Conservation (phyloP, 106 monocot genomes). For the Acanthochlamys bracteata region DNA sequence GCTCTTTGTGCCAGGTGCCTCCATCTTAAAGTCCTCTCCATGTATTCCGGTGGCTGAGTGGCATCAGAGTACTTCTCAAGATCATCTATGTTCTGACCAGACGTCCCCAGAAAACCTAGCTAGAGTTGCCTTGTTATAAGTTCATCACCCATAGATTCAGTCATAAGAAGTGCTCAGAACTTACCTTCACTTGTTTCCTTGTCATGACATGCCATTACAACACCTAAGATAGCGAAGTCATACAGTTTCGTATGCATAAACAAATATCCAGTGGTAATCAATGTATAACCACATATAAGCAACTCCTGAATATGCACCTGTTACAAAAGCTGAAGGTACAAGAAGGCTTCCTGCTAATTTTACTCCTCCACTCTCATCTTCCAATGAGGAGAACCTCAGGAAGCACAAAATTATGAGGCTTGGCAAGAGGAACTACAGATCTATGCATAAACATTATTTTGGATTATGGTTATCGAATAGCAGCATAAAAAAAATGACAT, state of each 20-base stretch:
- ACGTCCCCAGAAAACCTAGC: constrained; percentile 89
- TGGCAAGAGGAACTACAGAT: constrained; percentile 76
- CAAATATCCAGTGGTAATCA: background rate
- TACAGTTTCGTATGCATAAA: background rate
- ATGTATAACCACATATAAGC: background rate
- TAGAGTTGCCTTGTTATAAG: constrained; percentile 1
- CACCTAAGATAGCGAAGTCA: constrained; percentile 32
- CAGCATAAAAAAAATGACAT: background rate
- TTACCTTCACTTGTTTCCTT: constrained; percentile 84
- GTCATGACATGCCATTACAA: constrained; percentile 76
- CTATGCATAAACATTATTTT: constrained; percentile 41
- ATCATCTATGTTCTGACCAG: constrained; percentile 97
- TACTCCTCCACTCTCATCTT: constrained; percentile 98
- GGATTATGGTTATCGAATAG: background rate
- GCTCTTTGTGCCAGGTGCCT: constrained; percentile 92
- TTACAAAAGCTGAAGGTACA: constrained; percentile 55
- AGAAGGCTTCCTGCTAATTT: constrained; percentile 64
- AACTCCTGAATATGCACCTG: constrained; percentile 28
- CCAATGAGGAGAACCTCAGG: constrained; percentile 90
- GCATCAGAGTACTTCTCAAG: constrained; percentile 87
- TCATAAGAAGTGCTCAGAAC: background rate
- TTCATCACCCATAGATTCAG: background rate
- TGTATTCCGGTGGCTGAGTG: constrained; percentile 67
- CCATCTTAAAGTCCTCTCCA: constrained; percentile 96
- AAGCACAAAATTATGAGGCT: constrained; percentile 95